phyloP scores from a whole-genome alignment of 768 basidiomycete genomes.

The Phlegmacium glaucopus region DNA sequence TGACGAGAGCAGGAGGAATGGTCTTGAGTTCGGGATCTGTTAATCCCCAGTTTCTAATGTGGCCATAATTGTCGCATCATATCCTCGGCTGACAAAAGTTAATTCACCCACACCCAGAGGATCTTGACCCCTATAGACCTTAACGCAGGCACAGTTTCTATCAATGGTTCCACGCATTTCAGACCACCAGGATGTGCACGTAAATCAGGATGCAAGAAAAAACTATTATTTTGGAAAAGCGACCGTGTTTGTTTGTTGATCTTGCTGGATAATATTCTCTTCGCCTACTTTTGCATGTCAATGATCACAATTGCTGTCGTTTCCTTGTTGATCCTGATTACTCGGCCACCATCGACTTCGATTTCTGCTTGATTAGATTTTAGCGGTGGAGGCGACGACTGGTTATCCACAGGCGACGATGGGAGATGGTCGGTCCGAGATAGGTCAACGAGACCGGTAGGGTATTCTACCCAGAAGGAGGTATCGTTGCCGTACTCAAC shows the following conservation, averaged over 20 bases:
- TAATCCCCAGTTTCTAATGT: conserved; percentile 65
- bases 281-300: conserved; percentile 69
- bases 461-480: conserved; percentile 69
- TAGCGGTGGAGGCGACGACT: conserved; percentile 27
- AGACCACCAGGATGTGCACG: conserved; percentile 52
- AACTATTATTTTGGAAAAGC: conserved; percentile 36
- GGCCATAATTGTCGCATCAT: too few species aligned
- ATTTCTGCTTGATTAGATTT: conserved; percentile 47
- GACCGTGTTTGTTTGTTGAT: too few species aligned
- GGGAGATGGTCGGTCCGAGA: conserved; percentile 44
- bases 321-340: conserved; percentile 46
- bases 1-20: conserved; percentile 57
- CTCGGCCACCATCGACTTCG: conserved; percentile 47
- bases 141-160: conserved; percentile 44
- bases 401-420: conserved; percentile 12
- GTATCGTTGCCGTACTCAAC: conserved; percentile 52
- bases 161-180: conserved; percentile 52
- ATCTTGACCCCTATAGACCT: conserved; percentile 51
- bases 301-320: conserved; percentile 58
- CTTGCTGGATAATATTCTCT: too few species aligned
- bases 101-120: conserved; percentile 54
- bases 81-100: background rate
- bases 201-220: conserved; percentile 62
- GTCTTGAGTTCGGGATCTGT: conserved; percentile 60
- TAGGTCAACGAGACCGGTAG: conserved; percentile 59